A percentile compares a stretch with the other conserved stretches of the same genome.
Conservation (phyloP, 805 yeast genomes). For the Candida ulmi region DNA sequence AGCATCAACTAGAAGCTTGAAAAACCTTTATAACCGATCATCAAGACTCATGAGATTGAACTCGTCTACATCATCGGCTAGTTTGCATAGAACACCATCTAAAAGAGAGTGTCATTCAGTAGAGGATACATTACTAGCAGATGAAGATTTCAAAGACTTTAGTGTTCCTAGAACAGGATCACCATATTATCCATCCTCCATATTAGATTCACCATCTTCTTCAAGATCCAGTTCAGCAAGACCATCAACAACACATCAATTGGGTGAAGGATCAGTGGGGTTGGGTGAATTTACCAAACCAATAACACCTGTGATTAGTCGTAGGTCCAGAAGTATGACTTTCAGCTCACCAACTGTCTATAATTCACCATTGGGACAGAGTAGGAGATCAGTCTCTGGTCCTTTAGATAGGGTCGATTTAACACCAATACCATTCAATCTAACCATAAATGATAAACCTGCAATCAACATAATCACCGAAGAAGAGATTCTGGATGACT, state of each 20-base stretch:
- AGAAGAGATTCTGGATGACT: slow-evolving; percentile 3
- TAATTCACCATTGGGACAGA: no score
- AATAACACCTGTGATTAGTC: no score
- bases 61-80: background rate
- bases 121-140: slow-evolving; percentile 21
- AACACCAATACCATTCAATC: background rate
- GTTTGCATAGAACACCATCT: slow-evolving; percentile 5
- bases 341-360: no score
- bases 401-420: no score
- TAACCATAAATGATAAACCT: no score
- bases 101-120: slow-evolving; percentile 17
- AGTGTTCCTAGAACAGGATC: slow-evolving; percentile 4
- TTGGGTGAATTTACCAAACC: no score
- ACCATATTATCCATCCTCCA: slow-evolving; percentile 4
- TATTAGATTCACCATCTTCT: slow-evolving; percentile 8
- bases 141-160: slow-evolving; percentile 17
- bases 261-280: no score
- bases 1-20: background rate
- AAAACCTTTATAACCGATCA: background rate
- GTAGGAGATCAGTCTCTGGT: no score
- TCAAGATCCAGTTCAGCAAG: background rate
- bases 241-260: no score
- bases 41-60: no score
- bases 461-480: slow-evolving; percentile 1
- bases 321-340: no score